Base-by-base conservation (phyloP, 208 protist genomes). In the Wallacemonas sp. region DNA sequence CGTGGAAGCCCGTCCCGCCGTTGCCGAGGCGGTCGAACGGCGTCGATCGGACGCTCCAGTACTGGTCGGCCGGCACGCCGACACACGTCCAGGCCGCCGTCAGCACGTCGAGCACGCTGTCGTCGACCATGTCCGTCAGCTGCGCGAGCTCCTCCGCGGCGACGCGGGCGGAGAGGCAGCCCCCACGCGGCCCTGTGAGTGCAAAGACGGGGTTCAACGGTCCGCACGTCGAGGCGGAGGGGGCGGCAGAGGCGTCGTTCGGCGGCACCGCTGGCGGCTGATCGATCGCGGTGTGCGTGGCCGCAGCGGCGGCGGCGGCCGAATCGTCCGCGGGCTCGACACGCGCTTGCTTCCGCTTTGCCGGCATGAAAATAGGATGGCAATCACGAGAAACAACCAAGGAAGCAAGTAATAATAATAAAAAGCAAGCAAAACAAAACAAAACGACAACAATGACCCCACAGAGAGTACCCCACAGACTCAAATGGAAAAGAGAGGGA, bases 141-240 rank as follows among this genome's bases (percentile, higher is more conserved):
- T 65, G 42, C 14, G 55, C 33, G n/a, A 86, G 49, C 29, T 55
- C 16, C 2, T 64, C 38, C 20, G 64, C 11, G 25, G 61, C 71
- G 18, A 45, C 67, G 12, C 65, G 50, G 5, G 63, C 32, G 46
- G 70, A 66, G 54, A 94, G 70, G 18, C 77, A 68, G 2, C 82
- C 76, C 3, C 76, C 83, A 12, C 73, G 81, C 2, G 89, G 89
- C 2, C 79, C 81, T 14, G 89, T 84, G 3, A 84, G 38, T 23
- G 77, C 41, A 84, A 92, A 92, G 31, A 94, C 77, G 1, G 86
- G 46, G 64, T 92, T 90, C 25, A 92, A 65, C 11, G 83, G 74
- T 32, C 23, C 20, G 22, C 32, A 65, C 12, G 23, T 22, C 8
- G 48, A 55, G 25, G n/a, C 5, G 10, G 48, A 3, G 10, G 26